These are phyloP conservation scores for Epicoccum nigrum DNA, from an alignment of 2,329 filamentous ascomycete genomes.

Conservation along the genomic window DNA sequence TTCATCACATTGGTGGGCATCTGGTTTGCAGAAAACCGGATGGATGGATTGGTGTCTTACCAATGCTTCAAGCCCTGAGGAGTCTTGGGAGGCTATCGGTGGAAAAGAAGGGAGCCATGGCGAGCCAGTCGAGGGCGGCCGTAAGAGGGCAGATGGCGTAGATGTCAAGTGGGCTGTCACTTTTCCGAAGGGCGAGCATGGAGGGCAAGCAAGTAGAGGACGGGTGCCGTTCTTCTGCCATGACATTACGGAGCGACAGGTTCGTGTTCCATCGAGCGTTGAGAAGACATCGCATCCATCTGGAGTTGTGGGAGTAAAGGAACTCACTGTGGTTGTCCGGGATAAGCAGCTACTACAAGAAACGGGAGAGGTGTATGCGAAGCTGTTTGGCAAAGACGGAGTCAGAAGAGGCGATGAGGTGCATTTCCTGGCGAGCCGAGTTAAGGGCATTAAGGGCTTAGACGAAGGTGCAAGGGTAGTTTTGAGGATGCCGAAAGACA, in stretches of 20 bases:
- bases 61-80: constrained; percentile 2
- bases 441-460: constrained; percentile 21
- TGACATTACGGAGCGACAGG: constrained; percentile 63
- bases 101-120: constrained; percentile 51
- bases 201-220: constrained; percentile 50
- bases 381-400: constrained; percentile 22
- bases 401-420: constrained; percentile 12
- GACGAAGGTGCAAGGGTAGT: constrained; percentile 25
- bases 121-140: constrained; percentile 59
- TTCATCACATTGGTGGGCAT: constrained; percentile 61
- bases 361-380: constrained; percentile 19
- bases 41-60: constrained; percentile 66
- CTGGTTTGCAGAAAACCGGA: constrained; percentile 55
- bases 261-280: constrained; percentile 59
- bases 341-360: constrained; percentile 22
- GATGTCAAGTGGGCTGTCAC: constrained; percentile 66
- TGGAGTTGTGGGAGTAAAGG: constrained; percentile 55
- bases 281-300: constrained; percentile 57
- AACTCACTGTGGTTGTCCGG: constrained; percentile 35
- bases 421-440: constrained; percentile 22
- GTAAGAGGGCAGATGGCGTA: constrained; percentile 61
- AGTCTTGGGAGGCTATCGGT: constrained; percentile 8
- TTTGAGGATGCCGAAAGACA: constrained; percentile 27
- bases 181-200: constrained; percentile 52
- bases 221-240: constrained; percentile 65